These are phyloP conservation scores for Gymnopus androsaceus DNA, from an alignment of 1,284 basidiomycete species.

Conservation along the genomic window DNA sequence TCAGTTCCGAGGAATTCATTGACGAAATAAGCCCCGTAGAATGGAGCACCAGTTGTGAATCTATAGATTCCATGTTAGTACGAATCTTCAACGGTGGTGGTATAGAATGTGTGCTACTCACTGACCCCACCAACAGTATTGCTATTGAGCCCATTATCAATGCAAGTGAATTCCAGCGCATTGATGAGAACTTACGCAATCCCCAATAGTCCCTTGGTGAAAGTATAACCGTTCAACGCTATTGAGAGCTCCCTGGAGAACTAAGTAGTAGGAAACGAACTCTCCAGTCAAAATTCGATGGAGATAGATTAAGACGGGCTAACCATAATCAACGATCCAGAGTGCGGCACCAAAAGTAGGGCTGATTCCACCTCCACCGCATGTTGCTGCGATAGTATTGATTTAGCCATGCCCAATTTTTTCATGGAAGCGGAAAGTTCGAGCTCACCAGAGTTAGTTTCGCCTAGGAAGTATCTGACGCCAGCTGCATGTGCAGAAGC, in stretches of 20 bases:
- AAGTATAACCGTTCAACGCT: constrained; percentile 45
- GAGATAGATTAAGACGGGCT: no score
- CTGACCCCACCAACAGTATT: constrained; percentile 44
- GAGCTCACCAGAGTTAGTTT: constrained; percentile 48
- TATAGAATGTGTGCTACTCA: constrained; percentile 7
- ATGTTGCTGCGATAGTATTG: constrained; percentile 33
- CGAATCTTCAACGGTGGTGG: constrained; percentile 29
- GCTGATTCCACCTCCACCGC: constrained; percentile 46
- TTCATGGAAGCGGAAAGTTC: constrained; percentile 4
- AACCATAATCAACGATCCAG: constrained; percentile 49
- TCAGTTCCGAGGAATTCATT: constrained; percentile 40
- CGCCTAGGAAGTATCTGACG: constrained; percentile 43
- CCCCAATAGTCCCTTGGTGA: constrained; percentile 46
- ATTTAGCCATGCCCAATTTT: background rate
- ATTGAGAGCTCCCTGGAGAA: constrained; percentile 42
- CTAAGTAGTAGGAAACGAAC: no score
- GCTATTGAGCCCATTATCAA: constrained; percentile 23
- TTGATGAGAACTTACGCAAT: constrained; percentile 33
- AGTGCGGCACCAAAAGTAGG: constrained; percentile 46
- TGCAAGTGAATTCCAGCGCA: background rate
- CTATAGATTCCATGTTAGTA: background rate
- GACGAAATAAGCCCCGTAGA: constrained; percentile 43
- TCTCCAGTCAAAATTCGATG: no score
- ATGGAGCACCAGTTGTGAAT: constrained; percentile 32
- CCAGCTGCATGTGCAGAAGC: constrained; percentile 35